Evolutionary conservation across 2,329 filamentous ascomycete genomes (phyloP), one percentile per base, ranked within the genome.

Genomic region (Elsinoe arachidis): DNA sequence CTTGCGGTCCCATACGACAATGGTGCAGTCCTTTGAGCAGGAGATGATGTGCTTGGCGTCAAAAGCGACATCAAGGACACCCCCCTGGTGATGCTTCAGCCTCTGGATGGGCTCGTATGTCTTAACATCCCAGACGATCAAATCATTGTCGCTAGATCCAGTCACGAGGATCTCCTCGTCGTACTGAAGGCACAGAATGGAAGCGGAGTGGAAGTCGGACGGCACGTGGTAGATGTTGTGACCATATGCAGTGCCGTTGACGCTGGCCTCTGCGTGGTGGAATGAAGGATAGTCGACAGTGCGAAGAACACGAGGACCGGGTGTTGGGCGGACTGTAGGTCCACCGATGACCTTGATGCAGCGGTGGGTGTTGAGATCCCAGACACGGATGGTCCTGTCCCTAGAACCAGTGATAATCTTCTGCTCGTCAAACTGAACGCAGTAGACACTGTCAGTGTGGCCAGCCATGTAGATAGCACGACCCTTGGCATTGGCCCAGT

Each of bases 401-500:
- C 93, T 86, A 9, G 92, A 96, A 26, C 93, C 93, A 2, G 93
- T 97, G 63, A 99, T 91, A 68, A 97, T 96, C 73, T 97, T 99
- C 68, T 87, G 80, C 86, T 97, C 92, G 70, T 99, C 93, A 69
- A 97, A 99, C 69, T 99, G 93, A 58, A 95, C 82, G 72, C 93
- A 99, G 74, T 99, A 99, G 58, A 99, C 95, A 63, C 90, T 96
- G 70, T 99, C 93, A 23, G 85, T 85, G 70, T 99, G 93, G 1
- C 93, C 93, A 65, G 93, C 90, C 19, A 99, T 80, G 70, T 96
- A 97, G 57, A 95, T 84, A 0, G 90, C 86, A 46, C 83, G 85
- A 7, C 90, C 88, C 63, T 85, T 84, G 65, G 82, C 85, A n/a
- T 63, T 62, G 12, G 67, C 64, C 93, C 93, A 99, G 61, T 88